phyloP scores from a whole-genome alignment of 2,329 filamentous ascomycete species.

The Colletotrichum orbiculare region DNA sequence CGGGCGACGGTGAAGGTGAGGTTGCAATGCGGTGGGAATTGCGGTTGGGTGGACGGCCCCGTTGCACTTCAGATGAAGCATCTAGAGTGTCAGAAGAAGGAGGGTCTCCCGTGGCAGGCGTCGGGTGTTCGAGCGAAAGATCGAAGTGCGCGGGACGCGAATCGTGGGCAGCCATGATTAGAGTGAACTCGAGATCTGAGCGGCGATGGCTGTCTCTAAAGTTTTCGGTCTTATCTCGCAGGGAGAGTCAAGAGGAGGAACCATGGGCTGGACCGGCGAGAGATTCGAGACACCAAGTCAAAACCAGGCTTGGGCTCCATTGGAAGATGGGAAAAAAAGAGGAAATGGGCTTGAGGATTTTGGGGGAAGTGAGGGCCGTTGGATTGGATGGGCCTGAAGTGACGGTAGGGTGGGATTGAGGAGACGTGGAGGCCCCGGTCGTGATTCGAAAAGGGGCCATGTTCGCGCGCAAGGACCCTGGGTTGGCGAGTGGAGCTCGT shows the following conservation, averaged over 20 bases:
- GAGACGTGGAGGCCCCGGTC: slow-evolving; percentile 7
- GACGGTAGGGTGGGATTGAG: slow-evolving; percentile 27
- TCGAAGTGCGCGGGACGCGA: slow-evolving; percentile 29
- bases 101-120: slow-evolving; percentile 33
- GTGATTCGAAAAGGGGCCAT: slow-evolving; percentile 36
- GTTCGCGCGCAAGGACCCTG: slow-evolving; percentile 26
- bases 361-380: slow-evolving; percentile 21
- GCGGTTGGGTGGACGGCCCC: slow-evolving; percentile 33
- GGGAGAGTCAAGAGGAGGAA: slow-evolving; percentile 11
- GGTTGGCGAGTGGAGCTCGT: slow-evolving; percentile 17
- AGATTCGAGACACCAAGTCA: slow-evolving; percentile 17
- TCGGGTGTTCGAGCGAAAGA: slow-evolving; percentile 32
- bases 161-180: slow-evolving; percentile 36
- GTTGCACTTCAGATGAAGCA: slow-evolving; percentile 36
- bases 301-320: slow-evolving; percentile 21
- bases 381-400: slow-evolving; percentile 23
- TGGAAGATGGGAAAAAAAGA: slow-evolving; percentile 29
- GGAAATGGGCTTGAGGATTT: slow-evolving; percentile 31
- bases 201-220: slow-evolving; percentile 33
- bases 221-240: slow-evolving; percentile 30
- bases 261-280: slow-evolving; percentile 18
- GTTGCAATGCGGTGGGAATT: slow-evolving; percentile 34
- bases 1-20: slow-evolving; percentile 39
- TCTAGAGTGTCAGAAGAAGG: slow-evolving; percentile 35
- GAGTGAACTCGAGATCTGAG: slow-evolving; percentile 27